These are phyloP conservation scores for Suillus plorans DNA, from an alignment of 768 basidiomycete genomes.

Conservation along the genomic window DNA sequence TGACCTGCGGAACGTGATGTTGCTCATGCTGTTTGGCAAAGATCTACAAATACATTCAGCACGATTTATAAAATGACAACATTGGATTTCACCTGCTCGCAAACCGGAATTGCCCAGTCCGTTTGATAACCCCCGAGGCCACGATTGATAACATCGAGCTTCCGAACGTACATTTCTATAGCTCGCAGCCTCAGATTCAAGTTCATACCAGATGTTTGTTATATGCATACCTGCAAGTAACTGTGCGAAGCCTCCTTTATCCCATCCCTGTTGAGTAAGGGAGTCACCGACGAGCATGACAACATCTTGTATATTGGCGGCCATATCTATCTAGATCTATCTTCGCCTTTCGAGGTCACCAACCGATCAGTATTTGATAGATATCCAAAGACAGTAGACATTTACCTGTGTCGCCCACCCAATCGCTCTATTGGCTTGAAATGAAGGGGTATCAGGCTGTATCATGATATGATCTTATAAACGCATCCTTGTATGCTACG, in stretches of 20 bases:
- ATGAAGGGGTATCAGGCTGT: neutral
- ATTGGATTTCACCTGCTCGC: constrained; percentile 58
- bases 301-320: constrained; percentile 56
- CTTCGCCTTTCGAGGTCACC: neutral
- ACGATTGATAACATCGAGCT: constrained; percentile 84
- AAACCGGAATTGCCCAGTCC: constrained; percentile 78
- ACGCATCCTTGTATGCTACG: constrained; percentile 6
- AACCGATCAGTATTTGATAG: neutral
- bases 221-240: constrained; percentile 46
- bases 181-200: neutral
- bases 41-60: constrained; percentile 37
- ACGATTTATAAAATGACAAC: no score
- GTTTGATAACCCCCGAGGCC: constrained; percentile 86
- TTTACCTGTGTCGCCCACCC: neutral
- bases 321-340: constrained; percentile 39
- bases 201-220: neutral
- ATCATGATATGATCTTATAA: neutral
- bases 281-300: constrained; percentile 84
- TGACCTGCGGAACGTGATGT: constrained; percentile 54
- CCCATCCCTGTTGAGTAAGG: constrained; percentile 71
- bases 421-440: neutral
- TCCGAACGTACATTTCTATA: constrained; percentile 74
- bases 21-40: constrained; percentile 54
- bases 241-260: constrained; percentile 61
- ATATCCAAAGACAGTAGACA: neutral